Conservation (phyloP, 2,329 filamentous ascomycete species). For the Pseudogymnoascus sp. region DNA sequence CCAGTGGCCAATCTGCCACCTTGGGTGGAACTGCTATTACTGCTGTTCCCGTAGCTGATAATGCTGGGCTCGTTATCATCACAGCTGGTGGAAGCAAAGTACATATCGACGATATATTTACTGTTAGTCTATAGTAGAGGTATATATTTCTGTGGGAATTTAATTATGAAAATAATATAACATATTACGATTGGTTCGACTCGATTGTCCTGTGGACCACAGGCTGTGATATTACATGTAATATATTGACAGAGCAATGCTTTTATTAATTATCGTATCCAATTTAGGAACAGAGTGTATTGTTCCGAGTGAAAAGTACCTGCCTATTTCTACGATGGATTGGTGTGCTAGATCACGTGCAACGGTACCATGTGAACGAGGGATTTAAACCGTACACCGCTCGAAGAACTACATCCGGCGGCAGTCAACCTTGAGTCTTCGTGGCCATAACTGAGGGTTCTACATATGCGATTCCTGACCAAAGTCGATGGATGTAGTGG, state of each 20-base stretch:
- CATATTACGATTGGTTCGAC: background rate
- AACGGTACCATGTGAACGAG: too few relatives aligned
- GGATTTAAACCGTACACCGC: too few relatives aligned
- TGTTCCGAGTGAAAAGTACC: too few relatives aligned
- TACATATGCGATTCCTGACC: too few relatives aligned
- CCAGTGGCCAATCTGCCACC: background rate
- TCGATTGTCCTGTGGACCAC: background rate
- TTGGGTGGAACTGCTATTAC: background rate
- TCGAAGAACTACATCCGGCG: too few relatives aligned
- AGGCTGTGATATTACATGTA: background rate
- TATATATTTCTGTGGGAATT: background rate
- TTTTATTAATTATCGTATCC: too few relatives aligned
- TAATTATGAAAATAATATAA: background rate
- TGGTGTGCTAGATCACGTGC: too few relatives aligned
- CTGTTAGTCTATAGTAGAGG: background rate
- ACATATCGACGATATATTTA: background rate
- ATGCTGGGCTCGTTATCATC: background rate
- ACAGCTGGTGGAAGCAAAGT: background rate
- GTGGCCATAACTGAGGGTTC: too few relatives aligned
- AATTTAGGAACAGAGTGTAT: too few relatives aligned
- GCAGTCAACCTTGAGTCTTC: too few relatives aligned
- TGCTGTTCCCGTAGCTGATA: background rate
- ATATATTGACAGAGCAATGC: background rate
- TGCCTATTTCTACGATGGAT: too few relatives aligned
- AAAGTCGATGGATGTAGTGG: too few relatives aligned